Evolutionary conservation across 495 filamentous ascomycete genomes (phyloP).

Genomic region (Penicillium lividum): DNA sequence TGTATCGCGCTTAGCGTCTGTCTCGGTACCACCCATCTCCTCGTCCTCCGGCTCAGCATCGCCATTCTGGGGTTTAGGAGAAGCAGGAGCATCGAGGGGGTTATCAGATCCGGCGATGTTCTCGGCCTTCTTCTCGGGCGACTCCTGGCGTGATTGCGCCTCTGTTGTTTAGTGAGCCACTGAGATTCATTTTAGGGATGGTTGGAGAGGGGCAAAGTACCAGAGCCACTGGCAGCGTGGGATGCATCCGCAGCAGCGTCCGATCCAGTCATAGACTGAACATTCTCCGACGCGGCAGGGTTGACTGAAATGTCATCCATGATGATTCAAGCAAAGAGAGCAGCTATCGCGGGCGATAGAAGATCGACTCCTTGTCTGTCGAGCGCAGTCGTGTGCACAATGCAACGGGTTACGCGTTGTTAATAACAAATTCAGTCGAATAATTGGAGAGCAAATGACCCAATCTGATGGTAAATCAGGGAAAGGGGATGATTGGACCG

Average conservation of each 20-base stretch:
- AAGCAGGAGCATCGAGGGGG: constrained; percentile 81
- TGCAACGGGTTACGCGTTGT: constrained; percentile 15
- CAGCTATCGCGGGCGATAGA: constrained; percentile 38
- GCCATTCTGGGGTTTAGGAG: constrained; percentile 65
- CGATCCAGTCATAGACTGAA: constrained; percentile 25
- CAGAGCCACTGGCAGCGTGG: constrained; percentile 32
- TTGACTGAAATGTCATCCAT: constrained; percentile 43
- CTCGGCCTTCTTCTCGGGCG: constrained; percentile 28
- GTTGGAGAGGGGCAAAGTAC: constrained; percentile 23
- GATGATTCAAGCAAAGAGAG: constrained; percentile 28
- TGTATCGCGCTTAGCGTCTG: constrained; percentile 59
- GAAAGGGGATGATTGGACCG: constrained; percentile 26
- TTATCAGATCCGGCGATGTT: constrained; percentile 62
- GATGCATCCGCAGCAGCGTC: constrained; percentile 33
- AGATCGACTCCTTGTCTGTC: constrained; percentile 35
- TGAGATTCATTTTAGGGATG: constrained; percentile 9
- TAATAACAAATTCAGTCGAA: constrained; percentile 1
- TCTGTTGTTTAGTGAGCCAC: constrained; percentile 25
- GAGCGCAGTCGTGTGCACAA: constrained; percentile 18
- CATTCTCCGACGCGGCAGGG: constrained; percentile 32
- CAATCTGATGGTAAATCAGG: constrained; percentile 19
- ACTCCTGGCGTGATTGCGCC: constrained; percentile 39
- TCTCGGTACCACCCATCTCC: constrained; percentile 77
- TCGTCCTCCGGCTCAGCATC: constrained; percentile 71
- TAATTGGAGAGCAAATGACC: constrained; percentile 9